These are phyloP conservation scores for Tulasnella sp. DNA, from an alignment of 768 basidiomycete genomes.

Conservation along the genomic window DNA sequence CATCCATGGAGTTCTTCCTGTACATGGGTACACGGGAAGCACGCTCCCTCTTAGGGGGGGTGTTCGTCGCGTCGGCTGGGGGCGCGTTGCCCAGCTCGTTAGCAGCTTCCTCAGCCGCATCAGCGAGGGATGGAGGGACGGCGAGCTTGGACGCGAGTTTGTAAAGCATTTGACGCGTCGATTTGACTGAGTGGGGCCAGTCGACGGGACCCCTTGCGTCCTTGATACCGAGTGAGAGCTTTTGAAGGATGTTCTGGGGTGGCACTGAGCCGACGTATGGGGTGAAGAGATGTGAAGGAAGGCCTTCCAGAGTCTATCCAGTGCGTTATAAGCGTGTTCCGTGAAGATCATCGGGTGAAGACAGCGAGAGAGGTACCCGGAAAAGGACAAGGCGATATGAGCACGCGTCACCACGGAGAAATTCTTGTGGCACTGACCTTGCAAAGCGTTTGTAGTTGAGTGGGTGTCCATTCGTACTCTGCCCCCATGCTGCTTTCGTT, in stretches of 20 bases:
- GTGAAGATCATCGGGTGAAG: constrained; percentile 15
- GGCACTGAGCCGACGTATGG: constrained; percentile 85
- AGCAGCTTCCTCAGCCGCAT: constrained; percentile 45
- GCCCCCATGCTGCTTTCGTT: constrained; percentile 30
- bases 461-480: constrained; percentile 26
- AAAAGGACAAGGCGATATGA: constrained; percentile 11
- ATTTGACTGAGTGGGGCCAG: constrained; percentile 82
- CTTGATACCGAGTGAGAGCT: constrained; percentile 76
- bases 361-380: constrained; percentile 14
- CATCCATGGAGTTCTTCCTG: constrained; percentile 87
- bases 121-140: constrained; percentile 50
- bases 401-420: constrained; percentile 14
- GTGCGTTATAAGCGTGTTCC: constrained; percentile 14
- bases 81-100: constrained; percentile 42
- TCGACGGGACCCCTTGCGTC: constrained; percentile 74
- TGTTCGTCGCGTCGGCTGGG: constrained; percentile 17
- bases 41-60: constrained; percentile 50
- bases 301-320: constrained; percentile 74
- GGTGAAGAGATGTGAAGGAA: constrained; percentile 81
- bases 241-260: constrained; percentile 83
- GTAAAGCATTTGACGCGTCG: constrained; percentile 80
- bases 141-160: constrained; percentile 72
- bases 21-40: constrained; percentile 60
- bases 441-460: constrained; percentile 22
- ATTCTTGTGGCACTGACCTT: constrained; percentile 17